Percentiles rank a stretch among this genome's conserved stretches.
Evolutionary conservation across 805 yeast genomes (phyloP).

Genomic region (Debaryomyces tyrocola): DNA sequence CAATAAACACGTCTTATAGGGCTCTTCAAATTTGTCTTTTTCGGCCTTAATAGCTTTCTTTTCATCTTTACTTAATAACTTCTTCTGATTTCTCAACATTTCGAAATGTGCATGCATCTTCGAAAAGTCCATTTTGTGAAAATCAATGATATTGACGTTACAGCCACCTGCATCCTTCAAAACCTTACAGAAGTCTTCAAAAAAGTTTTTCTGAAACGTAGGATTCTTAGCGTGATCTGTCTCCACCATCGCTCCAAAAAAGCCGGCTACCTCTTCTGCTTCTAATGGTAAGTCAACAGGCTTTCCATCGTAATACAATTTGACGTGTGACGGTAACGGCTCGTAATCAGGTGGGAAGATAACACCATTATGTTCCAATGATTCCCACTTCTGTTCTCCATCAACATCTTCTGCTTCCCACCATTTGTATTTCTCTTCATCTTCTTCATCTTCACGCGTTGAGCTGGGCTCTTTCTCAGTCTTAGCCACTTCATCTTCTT

Average conservation of each 20-base stretch:
- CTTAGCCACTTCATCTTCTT: slow-evolving; percentile 7
- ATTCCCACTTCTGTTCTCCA: slow-evolving; percentile 81
- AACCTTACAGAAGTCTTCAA: slow-evolving; percentile 70
- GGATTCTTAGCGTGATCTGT: slow-evolving; percentile 89
- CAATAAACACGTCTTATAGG: slow-evolving; percentile 72
- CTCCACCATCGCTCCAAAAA: slow-evolving; percentile 84
- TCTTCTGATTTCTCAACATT: slow-evolving; percentile 67
- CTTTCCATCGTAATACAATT: slow-evolving; percentile 70
- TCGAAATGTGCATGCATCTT: slow-evolving; percentile 75
- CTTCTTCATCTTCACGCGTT: slow-evolving; percentile 31
- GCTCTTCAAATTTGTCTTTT: slow-evolving; percentile 75
- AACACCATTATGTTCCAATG: slow-evolving; percentile 86
- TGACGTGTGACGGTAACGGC: slow-evolving; percentile 77
- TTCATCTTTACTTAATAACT: slow-evolving; percentile 65
- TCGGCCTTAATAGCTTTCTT: slow-evolving; percentile 72
- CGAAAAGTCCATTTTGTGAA: slow-evolving; percentile 73
- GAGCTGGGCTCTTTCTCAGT: slow-evolving; percentile 6
- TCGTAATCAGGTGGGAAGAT: slow-evolving; percentile 91
- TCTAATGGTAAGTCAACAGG: slow-evolving; percentile 72
- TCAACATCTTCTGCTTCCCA: slow-evolving; percentile 79
- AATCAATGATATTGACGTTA: slow-evolving; percentile 46
- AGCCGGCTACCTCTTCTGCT: slow-evolving; percentile 97
- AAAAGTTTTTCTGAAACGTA: slow-evolving; percentile 83
- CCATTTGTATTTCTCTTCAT: slow-evolving; percentile 70
- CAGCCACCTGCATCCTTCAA: slow-evolving; percentile 72